Evolutionary conservation across 306 rosid species (phyloP).

Genomic region (Acacia melanoxylon): DNA sequence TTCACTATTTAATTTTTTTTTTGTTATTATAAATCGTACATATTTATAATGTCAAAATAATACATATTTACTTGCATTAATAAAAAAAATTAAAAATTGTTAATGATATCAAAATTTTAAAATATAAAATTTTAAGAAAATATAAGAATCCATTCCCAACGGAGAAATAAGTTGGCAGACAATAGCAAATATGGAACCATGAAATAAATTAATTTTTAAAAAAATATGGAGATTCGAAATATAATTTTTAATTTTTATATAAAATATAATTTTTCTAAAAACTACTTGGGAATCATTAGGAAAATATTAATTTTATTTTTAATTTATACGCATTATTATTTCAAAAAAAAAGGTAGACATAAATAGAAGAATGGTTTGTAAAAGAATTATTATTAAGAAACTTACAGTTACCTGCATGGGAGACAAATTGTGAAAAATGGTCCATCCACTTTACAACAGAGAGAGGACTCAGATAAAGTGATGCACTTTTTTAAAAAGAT

Average conservation of each 20-base stretch:
- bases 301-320: too few species aligned
- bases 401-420: not conserved
- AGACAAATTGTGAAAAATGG: slow-evolving; percentile 18
- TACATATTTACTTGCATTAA: not conserved
- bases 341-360: not conserved
- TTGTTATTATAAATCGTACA: not conserved
- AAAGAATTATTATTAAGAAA: not conserved
- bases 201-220: not conserved
- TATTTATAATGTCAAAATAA: not conserved
- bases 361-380: not conserved
- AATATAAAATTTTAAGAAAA: not conserved
- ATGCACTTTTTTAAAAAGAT: not conserved
- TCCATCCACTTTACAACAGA: not conserved
- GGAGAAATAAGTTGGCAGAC: not conserved
- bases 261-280: too few species aligned
- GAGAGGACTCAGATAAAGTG: slow-evolving; percentile 10
- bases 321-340: not conserved
- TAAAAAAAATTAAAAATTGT: not conserved
- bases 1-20: not conserved
- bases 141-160: not conserved
- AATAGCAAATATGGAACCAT: not conserved
- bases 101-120: not conserved
- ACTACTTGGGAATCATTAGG: too few species aligned
- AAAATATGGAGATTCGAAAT: not conserved
- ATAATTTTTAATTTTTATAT: too few species aligned